Conservation (phyloP, 805 yeast genomes). For the Kuraishia hungarica region DNA sequence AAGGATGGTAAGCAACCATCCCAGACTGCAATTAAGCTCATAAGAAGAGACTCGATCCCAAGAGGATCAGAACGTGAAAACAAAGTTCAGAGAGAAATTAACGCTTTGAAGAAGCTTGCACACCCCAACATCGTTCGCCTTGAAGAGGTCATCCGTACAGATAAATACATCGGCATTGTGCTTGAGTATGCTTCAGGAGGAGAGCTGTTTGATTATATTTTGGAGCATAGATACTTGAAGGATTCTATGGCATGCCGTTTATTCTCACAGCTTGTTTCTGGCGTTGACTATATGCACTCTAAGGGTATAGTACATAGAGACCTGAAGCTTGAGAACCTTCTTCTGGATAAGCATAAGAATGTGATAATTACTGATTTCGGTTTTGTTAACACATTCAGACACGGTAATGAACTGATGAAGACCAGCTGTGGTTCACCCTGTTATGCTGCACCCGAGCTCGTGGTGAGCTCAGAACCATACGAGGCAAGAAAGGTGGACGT, state of each 20-base stretch:
- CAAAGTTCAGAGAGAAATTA: slow-evolving; percentile 88
- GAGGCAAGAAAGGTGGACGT: slow-evolving; percentile 91
- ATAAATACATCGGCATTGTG: slow-evolving; percentile 92
- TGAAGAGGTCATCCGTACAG: slow-evolving; percentile 90
- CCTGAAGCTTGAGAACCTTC: slow-evolving; percentile 63
- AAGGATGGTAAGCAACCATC: slow-evolving; percentile 70
- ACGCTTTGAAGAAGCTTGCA: slow-evolving; percentile 73
- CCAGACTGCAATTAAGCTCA: slow-evolving; percentile 90
- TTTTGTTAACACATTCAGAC: slow-evolving; percentile 78
- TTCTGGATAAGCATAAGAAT: slow-evolving; percentile 80
- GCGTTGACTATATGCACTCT: slow-evolving; percentile 83
- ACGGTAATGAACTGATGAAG: slow-evolving; percentile 71
- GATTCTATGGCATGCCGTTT: slow-evolving; percentile 80
- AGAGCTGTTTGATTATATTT: slow-evolving; percentile 87
- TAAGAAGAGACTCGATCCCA: slow-evolving; percentile 81
- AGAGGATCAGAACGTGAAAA: slow-evolving; percentile 79
- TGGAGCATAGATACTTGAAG: slow-evolving; percentile 77
- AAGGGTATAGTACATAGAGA: slow-evolving; percentile 78
- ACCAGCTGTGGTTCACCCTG: slow-evolving; percentile 98
- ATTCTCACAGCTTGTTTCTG: slow-evolving; percentile 89
- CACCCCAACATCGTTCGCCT: slow-evolving; percentile 92
- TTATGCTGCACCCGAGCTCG: slow-evolving; percentile 97
- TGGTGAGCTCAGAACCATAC: slow-evolving; percentile 77
- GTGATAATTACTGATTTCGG: slow-evolving; percentile 88
- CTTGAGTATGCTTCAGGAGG: slow-evolving; percentile 97